A percentile compares a stretch with the other conserved stretches of the same genome.
phyloP scores from a whole-genome alignment of 768 basidiomycete genomes.

The Trametes meyenii region DNA sequence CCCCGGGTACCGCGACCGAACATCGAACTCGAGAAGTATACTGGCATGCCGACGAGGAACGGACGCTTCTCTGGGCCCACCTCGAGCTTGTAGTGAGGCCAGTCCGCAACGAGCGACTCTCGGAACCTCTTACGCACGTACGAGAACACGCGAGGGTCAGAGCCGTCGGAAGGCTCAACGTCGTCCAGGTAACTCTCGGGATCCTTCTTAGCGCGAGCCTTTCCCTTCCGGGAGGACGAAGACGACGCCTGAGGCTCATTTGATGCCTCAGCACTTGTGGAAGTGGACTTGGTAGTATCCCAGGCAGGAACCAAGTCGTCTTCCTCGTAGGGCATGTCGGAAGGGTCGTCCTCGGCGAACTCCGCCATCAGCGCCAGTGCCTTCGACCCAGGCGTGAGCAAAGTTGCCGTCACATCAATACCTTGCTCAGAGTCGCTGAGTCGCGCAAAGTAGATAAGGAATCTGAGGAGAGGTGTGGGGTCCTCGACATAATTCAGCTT shows the following conservation, averaged over 20 bases:
- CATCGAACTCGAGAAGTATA: background rate
- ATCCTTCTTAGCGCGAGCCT: no score
- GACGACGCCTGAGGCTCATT: no score
- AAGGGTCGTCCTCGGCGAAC: background rate
- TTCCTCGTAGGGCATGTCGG: no score
- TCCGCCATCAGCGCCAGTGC: background rate
- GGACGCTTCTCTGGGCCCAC: background rate
- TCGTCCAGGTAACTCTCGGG: background rate
- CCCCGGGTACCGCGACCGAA: slow-evolving; percentile 11
- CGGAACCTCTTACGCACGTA: background rate
- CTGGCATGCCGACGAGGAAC: background rate
- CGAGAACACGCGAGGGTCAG: background rate
- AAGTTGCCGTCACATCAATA: background rate
- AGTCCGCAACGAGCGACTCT: background rate
- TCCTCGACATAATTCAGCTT: background rate
- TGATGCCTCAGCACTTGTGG: no score
- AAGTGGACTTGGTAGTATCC: no score
- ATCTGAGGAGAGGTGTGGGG: background rate
- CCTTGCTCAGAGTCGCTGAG: background rate
- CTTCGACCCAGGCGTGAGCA: background rate
- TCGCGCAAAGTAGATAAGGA: background rate
- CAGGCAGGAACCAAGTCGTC: no score
- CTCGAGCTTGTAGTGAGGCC: background rate
- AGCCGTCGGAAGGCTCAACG: background rate
- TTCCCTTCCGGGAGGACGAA: no score